Base-by-base conservation (phyloP, 2,329 filamentous ascomycete genomes). In the Samsoniella hepiali region DNA sequence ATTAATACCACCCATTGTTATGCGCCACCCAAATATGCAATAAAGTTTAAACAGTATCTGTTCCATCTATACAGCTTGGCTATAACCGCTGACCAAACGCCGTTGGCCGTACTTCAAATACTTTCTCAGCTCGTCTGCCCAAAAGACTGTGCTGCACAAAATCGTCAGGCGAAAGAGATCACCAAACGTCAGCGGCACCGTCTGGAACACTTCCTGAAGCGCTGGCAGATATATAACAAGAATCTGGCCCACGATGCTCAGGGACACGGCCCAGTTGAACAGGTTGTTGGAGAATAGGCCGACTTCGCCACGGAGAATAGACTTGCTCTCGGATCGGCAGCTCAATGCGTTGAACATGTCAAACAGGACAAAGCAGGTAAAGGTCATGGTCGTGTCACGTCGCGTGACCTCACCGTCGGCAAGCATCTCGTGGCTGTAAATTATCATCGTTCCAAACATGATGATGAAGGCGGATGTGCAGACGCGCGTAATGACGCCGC, bases 321-420 rank as follows among this genome's bases (percentile, higher is more conserved):
- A 96, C 75, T 98, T 98, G 66, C 85, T 88, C 73, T 97, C 93
- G 8, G 91, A 96, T 55, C 95, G 91, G 77, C 95, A 99, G 17
- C 91, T 89, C 29, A 99, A 82, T 1, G 95, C 95, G 76, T 99
- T 98, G 82, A 98, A 97, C 95, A 99, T 99, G 81, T 99, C 95
- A 76, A 98, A 99, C 61, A 99, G 85, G 53, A 99, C 95, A 73
- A 99, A 99, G 77, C 93, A 97, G 6, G 95, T 99, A 74, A 99
- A 99, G 0, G 95, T 98, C 91, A 99, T 97, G 67, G 95, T 99
- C 1, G 95, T 99, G 77, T 99, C 95, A 69, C 96, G 92, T 57
- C 91, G 91, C 1, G 89, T 96, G 64, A 98, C 91, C 64, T 88
- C 81, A 62, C 91, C 88, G 72, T 96, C 92, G 31, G 86, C 83